Base-by-base conservation (phyloP, 306 rosid species). In the Dryas alaskensis region DNA sequence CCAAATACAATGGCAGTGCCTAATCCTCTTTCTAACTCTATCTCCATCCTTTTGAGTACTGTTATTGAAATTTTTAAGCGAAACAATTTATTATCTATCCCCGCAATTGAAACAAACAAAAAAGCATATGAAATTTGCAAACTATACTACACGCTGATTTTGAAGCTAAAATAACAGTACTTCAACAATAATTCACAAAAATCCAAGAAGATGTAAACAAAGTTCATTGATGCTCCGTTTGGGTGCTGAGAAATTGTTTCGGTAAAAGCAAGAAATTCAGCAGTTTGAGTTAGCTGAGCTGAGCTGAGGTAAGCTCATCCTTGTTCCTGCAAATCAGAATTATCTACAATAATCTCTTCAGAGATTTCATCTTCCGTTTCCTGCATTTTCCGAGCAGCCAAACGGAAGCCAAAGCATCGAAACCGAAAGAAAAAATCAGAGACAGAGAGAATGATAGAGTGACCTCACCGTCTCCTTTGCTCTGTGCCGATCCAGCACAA, bases 401-500 rank as follows among this genome's bases (percentile, higher is more conserved):
- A 78, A 69, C 86, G 17, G 72, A 85, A 53, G 19, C 75, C 0
- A 74, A 58, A 77, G 53, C 27, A 11, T 42, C 25, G 52, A 48
- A 76, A 58, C 48, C 37, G 39, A 11, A 61, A 68, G 16, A 75
- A 46, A 52, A 49, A 68, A 78, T 66, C 0, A 48, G 2, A 67
- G 52, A 27, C 6, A 49, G 7, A 8, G 47, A 69, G 57, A 53
- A 6, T 57, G 50, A 37, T 25, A 75, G 16, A 61, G 66, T 46
- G 68, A 73, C 45, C 89, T 84, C 70, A 93, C 98, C 98, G 69
- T 93, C 92, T 73, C 83, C 80, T 73, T 84, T 89, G 85, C 92
- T 60, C 76, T 91, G 92, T 22, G 97, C 87, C 67, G 98, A 93
- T 87, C 92, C 94, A 62, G 84, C 89, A 73, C 98, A 93, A 69